Evolutionary conservation across 2,329 filamentous ascomycete species (phyloP).

Genomic region (Hypoxylon sp.): DNA sequence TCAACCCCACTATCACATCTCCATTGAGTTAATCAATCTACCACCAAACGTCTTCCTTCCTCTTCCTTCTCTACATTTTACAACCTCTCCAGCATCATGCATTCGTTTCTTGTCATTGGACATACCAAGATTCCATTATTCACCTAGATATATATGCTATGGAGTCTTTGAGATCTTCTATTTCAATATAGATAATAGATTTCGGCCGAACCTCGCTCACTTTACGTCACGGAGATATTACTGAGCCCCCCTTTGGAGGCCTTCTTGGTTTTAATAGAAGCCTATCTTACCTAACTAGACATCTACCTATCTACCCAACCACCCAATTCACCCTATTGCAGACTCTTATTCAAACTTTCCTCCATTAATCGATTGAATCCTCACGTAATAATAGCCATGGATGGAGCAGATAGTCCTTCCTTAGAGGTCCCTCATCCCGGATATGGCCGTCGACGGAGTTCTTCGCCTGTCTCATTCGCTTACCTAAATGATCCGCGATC

Average conservation of each 20-base stretch:
- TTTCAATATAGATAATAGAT: no score
- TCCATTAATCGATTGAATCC: no score
- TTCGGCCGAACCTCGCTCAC: not conserved
- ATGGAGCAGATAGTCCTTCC: no score
- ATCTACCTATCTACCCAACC: not conserved
- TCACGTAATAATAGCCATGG: conserved; percentile 15
- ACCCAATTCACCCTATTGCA: no score
- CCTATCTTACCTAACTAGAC: no score
- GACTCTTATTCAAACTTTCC: not conserved
- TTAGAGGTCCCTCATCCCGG: conserved; percentile 16
- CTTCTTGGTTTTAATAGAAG: not conserved
- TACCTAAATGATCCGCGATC: conserved; percentile 54
- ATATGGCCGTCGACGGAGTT: not conserved
- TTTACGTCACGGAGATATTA: conserved; percentile 29
- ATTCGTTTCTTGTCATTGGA: not conserved
- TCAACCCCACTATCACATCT: not conserved
- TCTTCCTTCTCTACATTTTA: not conserved
- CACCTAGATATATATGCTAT: conserved; percentile 2
- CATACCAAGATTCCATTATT: conserved; percentile 1
- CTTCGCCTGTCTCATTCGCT: conserved; percentile 31
- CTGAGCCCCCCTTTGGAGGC: conserved; percentile 7
- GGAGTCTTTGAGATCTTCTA: conserved; percentile 3
- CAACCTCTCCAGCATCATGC: not conserved
- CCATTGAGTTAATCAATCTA: no score
- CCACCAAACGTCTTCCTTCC: no score